A percentile compares a stretch with the other conserved stretches of the same genome.
phyloP scores from a whole-genome alignment of 768 basidiomycete species.

The Hortiboletus campestris region DNA sequence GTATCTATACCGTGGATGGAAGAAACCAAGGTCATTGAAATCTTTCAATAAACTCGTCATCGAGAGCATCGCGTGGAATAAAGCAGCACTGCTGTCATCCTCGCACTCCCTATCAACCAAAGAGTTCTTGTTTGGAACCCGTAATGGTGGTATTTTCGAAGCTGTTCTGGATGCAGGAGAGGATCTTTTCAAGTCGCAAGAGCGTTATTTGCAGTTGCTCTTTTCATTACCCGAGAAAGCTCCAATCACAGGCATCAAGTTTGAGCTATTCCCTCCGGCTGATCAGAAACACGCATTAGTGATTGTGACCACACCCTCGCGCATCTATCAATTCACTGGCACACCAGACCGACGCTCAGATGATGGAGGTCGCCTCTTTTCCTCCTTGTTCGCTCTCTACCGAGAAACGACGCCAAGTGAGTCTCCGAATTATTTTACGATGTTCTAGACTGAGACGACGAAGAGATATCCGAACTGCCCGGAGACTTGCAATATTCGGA shows the following conservation, averaged over 20 bases:
- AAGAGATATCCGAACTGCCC: slow-evolving; percentile 90
- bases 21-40: slow-evolving; percentile 78
- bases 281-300: slow-evolving; percentile 67
- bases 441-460: slow-evolving; percentile 21
- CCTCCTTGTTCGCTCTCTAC: slow-evolving; percentile 69
- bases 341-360: slow-evolving; percentile 63
- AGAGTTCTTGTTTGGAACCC: slow-evolving; percentile 83
- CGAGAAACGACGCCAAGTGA: slow-evolving; percentile 79
- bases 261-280: slow-evolving; percentile 67
- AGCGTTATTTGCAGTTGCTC: slow-evolving; percentile 71
- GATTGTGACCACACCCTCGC: slow-evolving; percentile 78
- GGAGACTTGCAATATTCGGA: slow-evolving; percentile 75
- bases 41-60: slow-evolving; percentile 78
- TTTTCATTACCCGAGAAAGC: slow-evolving; percentile 79
- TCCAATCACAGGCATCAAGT: slow-evolving; percentile 81
- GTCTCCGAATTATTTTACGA: slow-evolving; percentile 24
- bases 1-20: slow-evolving; percentile 81
- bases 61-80: slow-evolving; percentile 92
- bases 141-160: slow-evolving; percentile 85
- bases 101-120: slow-evolving; percentile 71
- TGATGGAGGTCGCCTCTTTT: slow-evolving; percentile 74
- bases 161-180: slow-evolving; percentile 88
- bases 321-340: slow-evolving; percentile 90
- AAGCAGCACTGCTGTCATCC: slow-evolving; percentile 58
- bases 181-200: slow-evolving; percentile 88